Evolutionary conservation across 257 asterid species (phyloP), one percentile per base, ranked within the genome.

Genomic region (Fraxinus excelsior): DNA sequence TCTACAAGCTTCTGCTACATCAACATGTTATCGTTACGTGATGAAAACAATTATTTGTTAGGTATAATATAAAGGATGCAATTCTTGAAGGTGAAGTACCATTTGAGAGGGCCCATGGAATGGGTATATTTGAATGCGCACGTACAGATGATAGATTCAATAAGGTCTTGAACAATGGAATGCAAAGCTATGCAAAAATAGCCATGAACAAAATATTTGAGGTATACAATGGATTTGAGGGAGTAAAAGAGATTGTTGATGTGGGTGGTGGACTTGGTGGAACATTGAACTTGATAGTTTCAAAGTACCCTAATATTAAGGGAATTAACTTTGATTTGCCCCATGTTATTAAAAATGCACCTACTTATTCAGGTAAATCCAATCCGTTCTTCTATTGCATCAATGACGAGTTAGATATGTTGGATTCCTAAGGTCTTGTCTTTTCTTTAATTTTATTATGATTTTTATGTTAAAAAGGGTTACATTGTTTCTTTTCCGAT

Each of bases 221-320:
- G 51, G 51, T 44, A 44, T 44, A 44, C 51, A 44, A 44, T 3
- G 85, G 85, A 14, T 84, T 84, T 62, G 74, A 83, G 3, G 76
- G 79, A 14, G 70, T 74, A n/a, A 70, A 53, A 51, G 64, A 80
- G 60, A 23, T 74, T 3, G 73, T 83, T 35, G 87, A 83, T 38
- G 84, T 83, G 29, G 78, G 87, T 11, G 87, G 87, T 23, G 80
- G 84, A 26, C 65, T 76, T 38, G 84, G 81, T 49, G 79, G 35
- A 37, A 67, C 83, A 0, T 25, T 80, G 46, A 42, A 40, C 21
- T 28, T 25, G 2, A 79, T 79, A 25, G 51, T 68, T 40, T 76
- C 78, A 46, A 67, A 72, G 75, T 68, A 81, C 60, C 81, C 76
- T 0, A 62, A 76, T 12, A 37, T 81, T 28, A 72, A 31, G 56